phyloP scores from a whole-genome alignment of 2,329 filamentous ascomycete species.

The Colletotrichum scovillei region DNA sequence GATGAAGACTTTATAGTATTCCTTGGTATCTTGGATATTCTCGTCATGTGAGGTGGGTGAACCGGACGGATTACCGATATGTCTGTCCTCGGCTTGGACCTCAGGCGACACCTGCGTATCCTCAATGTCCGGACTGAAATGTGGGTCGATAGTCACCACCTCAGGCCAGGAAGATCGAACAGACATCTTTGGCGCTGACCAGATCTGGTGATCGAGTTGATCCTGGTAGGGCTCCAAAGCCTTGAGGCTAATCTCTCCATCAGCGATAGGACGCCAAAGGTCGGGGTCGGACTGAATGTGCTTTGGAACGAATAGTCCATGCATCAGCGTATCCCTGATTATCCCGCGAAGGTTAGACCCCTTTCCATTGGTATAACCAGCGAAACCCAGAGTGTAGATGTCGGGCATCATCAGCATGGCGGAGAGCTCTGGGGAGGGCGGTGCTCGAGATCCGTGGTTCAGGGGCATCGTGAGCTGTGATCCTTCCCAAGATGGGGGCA shows the following conservation, averaged over 20 bases:
- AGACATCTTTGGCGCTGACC: background rate
- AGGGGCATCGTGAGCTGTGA: background rate
- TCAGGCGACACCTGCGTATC: too few species aligned
- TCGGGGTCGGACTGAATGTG: background rate
- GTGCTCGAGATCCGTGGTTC: background rate
- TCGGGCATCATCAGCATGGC: slow-evolving; percentile 2
- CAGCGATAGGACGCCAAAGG: background rate
- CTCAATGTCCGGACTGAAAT: accelerated
- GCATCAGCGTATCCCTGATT: background rate
- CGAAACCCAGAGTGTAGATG: background rate
- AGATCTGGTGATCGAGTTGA: background rate
- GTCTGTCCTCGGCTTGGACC: too few species aligned
- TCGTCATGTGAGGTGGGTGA: background rate
- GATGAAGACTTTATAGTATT: background rate
- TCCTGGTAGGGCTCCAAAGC: background rate
- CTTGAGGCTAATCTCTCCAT: background rate
- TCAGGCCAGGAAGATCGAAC: background rate
- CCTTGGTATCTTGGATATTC: too few species aligned
- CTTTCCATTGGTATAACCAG: background rate
- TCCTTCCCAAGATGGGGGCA: slow-evolving; percentile 4
- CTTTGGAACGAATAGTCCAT: background rate
- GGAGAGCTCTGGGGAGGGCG: background rate
- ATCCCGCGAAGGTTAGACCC: accelerated
- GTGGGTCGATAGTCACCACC: background rate
- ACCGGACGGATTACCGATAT: background rate